Conservation (phyloP, 2,329 filamentous ascomycete genomes). For the Incumbomyces delicatus region DNA sequence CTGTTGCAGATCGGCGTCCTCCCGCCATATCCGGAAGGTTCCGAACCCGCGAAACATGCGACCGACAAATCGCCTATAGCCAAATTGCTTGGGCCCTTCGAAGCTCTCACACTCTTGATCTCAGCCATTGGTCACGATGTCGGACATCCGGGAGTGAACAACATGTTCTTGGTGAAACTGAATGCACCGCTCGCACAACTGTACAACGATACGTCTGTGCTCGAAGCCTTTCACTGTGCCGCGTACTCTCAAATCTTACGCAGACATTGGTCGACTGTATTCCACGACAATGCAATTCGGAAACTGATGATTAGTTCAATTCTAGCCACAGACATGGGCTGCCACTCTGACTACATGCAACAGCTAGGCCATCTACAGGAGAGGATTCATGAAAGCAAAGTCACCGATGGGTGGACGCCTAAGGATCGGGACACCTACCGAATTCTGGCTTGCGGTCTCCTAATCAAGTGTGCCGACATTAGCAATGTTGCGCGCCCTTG, state of each 20-base stretch:
- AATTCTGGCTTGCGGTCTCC: conserved; percentile 71
- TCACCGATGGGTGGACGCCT: conserved; percentile 61
- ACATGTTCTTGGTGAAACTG: conserved; percentile 83
- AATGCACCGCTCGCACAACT: conserved; percentile 89
- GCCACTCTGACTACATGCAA: conserved; percentile 95
- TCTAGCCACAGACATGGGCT: conserved; percentile 89
- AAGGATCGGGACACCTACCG: conserved; percentile 68
- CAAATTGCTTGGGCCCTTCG: conserved; percentile 69
- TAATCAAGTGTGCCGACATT: conserved; percentile 98
- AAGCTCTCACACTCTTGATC: conserved; percentile 78
- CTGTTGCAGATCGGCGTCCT: conserved; percentile 69
- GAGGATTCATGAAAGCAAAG: conserved; percentile 59
- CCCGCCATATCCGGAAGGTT: conserved; percentile 51
- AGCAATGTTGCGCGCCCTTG: conserved; percentile 91
- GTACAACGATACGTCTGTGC: conserved; percentile 92
- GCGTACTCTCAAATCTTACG: conserved; percentile 93
- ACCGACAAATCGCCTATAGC: conserved; percentile 55
- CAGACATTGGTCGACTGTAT: conserved; percentile 78
- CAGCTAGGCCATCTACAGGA: conserved; percentile 71
- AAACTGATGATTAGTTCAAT: conserved; percentile 96
- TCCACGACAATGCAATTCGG: conserved; percentile 68
- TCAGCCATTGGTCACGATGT: conserved; percentile 98
- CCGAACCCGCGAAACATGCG: conserved; percentile 22
- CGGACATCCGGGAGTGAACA: conserved; percentile 95
- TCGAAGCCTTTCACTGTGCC: conserved; percentile 95